Percentiles rank a stretch among this genome's conserved stretches.
Evolutionary conservation across 371 early-diverging fungal species (phyloP).

Genomic region (Cokeromyces recurvatus): DNA sequence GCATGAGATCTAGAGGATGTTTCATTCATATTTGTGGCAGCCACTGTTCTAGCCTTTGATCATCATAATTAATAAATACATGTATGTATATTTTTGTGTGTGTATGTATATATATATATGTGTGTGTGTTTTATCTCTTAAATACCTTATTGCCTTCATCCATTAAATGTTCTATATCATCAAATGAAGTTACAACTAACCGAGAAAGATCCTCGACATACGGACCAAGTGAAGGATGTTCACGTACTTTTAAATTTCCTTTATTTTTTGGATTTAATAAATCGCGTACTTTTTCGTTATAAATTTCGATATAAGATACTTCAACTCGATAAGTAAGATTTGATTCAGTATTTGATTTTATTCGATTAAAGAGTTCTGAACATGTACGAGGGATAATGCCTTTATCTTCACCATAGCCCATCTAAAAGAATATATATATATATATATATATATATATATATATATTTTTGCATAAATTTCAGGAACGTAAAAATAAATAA

Average conservation of each 20-base stretch:
- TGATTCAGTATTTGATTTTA: constrained; percentile 37
- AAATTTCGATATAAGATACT: constrained; percentile 83
- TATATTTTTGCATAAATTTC: background rate
- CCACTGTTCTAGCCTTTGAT: constrained; percentile 88
- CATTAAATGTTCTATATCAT: constrained; percentile 76
- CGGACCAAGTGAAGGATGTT: constrained; percentile 88
- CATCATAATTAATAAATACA: no score
- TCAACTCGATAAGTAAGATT: constrained; percentile 66
- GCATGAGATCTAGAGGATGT: constrained; percentile 93
- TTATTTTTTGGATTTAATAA: constrained; percentile 78
- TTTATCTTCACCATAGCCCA: constrained; percentile 70
- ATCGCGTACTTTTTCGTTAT: constrained; percentile 90
- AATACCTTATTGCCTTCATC: constrained; percentile 87
- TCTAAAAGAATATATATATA: constrained; percentile 21
- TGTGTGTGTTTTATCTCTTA: background rate
- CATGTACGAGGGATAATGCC: constrained; percentile 86
- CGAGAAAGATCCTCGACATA: constrained; percentile 90
- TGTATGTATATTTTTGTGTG: constrained; percentile 1
- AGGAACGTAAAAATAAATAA: background rate
- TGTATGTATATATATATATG: background rate
- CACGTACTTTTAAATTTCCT: constrained; percentile 78
- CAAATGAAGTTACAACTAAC: constrained; percentile 73
- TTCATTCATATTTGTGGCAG: constrained; percentile 96
- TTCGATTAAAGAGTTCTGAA: constrained; percentile 71
- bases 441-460: background rate